A percentile compares a stretch with the other conserved stretches of the same genome.
Conservation (phyloP, 1,139 yeast genomes). For the Geotrichum candidum region DNA sequence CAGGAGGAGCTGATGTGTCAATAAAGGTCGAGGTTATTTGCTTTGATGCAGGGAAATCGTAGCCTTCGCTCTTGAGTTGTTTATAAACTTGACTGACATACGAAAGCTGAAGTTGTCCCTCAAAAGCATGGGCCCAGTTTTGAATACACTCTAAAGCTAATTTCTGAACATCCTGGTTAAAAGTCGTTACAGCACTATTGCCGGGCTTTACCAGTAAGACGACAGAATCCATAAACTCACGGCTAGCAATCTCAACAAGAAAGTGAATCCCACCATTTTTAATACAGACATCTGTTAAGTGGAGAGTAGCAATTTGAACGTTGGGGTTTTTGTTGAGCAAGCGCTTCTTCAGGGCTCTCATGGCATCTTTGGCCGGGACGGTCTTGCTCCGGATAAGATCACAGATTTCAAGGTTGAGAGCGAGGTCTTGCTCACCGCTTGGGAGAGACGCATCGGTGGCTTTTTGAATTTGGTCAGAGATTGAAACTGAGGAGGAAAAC, state of each 20-base stretch:
- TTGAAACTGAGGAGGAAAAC: constrained; percentile 49
- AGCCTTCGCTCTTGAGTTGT: constrained; percentile 54
- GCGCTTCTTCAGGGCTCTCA: constrained; percentile 75
- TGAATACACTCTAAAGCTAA: constrained; percentile 61
- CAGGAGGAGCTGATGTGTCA: constrained; percentile 93
- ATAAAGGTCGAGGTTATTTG: constrained; percentile 51
- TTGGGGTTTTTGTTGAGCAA: constrained; percentile 66
- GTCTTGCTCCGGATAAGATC: constrained; percentile 82
- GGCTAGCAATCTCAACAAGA: constrained; percentile 67
- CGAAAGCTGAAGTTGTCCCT: constrained; percentile 58
- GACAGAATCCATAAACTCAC: constrained; percentile 75
- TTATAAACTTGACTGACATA: constrained; percentile 62
- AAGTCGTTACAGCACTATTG: constrained; percentile 23
- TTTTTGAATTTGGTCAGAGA: constrained; percentile 61
- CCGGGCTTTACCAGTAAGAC: constrained; percentile 35
- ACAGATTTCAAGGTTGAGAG: constrained; percentile 76
- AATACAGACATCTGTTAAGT: constrained; percentile 76
- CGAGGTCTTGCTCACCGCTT: constrained; percentile 81
- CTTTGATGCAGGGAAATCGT: constrained; percentile 51
- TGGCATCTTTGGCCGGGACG: constrained; percentile 75
- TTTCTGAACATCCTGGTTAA: constrained; percentile 53
- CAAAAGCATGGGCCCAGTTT: constrained; percentile 71
- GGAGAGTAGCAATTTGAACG: constrained; percentile 65
- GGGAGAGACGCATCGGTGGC: constrained; percentile 91
- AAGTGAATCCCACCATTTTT: constrained; percentile 92